Percentiles rank a stretch among this genome's conserved stretches.
These are phyloP conservation scores for Yamadazyma aaseri DNA, from an alignment of 1,139 yeast genomes.

Conservation along the genomic window DNA sequence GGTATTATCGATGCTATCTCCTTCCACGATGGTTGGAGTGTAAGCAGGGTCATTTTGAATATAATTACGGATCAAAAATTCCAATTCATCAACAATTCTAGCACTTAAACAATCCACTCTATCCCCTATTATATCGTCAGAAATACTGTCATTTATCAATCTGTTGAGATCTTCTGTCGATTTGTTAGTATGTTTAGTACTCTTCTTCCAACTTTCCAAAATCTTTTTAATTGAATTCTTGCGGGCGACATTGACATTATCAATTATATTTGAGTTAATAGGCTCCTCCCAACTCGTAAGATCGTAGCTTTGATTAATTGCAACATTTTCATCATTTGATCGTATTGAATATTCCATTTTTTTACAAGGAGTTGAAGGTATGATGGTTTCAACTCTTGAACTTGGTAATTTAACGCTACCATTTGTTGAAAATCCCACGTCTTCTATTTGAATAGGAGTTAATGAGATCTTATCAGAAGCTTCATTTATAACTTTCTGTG, in stretches of 20 bases:
- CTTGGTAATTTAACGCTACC: constrained; percentile 51
- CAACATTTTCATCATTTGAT: constrained; percentile 6
- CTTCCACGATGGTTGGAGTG: constrained; percentile 25
- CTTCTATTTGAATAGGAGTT: constrained; percentile 26
- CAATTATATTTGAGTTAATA: constrained; percentile 6
- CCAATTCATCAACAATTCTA: constrained; percentile 73
- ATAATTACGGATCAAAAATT: constrained; percentile 40
- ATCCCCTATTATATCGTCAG: constrained; percentile 29
- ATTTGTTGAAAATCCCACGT: constrained; percentile 48
- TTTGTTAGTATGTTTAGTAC: constrained; percentile 12
- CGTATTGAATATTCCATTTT: constrained; percentile 47
- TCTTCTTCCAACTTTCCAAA: constrained; percentile 43
- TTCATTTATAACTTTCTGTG: background rate
- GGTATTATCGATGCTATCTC: constrained; percentile 17
- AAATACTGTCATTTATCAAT: constrained; percentile 13
- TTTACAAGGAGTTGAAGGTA: constrained; percentile 70
- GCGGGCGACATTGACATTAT: constrained; percentile 22
- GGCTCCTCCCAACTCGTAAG: constrained; percentile 9
- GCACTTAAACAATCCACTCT: constrained; percentile 77
- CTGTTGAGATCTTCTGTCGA: constrained; percentile 14
- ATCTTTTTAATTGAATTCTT: constrained; percentile 39
- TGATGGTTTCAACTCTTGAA: constrained; percentile 42
- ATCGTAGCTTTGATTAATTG: background rate
- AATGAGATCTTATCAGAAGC: constrained; percentile 11
- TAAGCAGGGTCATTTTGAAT: constrained; percentile 22